phyloP scores from a whole-genome alignment of 371 early-diverging fungal species.

The Actinomortierella wolfii region DNA sequence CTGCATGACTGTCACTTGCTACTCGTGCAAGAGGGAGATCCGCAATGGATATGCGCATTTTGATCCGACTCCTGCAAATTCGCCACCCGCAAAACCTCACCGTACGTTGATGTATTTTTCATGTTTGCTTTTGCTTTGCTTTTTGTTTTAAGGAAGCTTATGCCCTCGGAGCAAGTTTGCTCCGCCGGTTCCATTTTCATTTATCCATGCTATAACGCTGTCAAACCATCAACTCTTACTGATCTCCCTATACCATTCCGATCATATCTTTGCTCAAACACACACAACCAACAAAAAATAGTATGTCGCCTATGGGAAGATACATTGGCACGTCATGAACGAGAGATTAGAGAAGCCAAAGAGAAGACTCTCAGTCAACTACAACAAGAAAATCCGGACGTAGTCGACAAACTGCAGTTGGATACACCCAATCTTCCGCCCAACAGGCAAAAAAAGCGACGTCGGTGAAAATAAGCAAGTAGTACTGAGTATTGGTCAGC shows the following conservation, averaged over 20 bases:
- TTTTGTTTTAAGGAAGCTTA: too few relatives aligned
- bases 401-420: conserved; percentile 24
- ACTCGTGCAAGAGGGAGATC: conserved; percentile 51
- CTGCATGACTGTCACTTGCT: conserved; percentile 48
- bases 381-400: conserved; percentile 10
- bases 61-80: conserved; percentile 26
- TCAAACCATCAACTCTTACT: too few relatives aligned
- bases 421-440: conserved; percentile 5
- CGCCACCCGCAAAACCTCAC: conserved; percentile 5
- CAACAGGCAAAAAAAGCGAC: too few relatives aligned
- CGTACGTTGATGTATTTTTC: conserved; percentile 13
- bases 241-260: neutral
- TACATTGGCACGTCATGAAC: conserved; percentile 39
- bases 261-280: too few relatives aligned
- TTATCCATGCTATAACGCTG: too few relatives aligned
- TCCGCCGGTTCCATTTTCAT: neutral
- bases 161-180: too few relatives aligned
- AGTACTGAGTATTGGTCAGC: too few relatives aligned
- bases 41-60: conserved; percentile 53
- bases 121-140: too few relatives aligned
- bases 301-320: conserved; percentile 54
- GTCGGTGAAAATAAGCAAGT: too few relatives aligned
- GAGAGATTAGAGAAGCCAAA: conserved; percentile 49
- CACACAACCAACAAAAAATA: too few relatives aligned
- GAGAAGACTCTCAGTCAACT: conserved; percentile 32